These are phyloP conservation scores for Leptographium galeiforme DNA, from an alignment of 2,329 filamentous ascomycete genomes.

Conservation along the genomic window DNA sequence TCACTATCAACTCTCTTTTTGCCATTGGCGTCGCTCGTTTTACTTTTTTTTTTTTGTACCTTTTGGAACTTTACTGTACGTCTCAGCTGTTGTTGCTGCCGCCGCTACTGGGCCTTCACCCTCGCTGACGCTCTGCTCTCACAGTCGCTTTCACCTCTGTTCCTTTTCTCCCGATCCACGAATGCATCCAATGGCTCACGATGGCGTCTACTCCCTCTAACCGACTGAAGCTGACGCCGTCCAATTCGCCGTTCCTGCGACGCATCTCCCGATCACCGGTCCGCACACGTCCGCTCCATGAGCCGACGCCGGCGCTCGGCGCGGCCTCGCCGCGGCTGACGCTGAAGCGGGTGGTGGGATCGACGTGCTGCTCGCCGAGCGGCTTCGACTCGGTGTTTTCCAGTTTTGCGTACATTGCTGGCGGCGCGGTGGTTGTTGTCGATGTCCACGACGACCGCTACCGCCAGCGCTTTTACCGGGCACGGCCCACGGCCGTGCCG, in stretches of 20 bases:
- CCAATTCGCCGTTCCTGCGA: conserved; percentile 57
- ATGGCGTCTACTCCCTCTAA: conserved; percentile 48
- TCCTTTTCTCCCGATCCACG: not conserved
- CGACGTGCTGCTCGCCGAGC: conserved; percentile 71
- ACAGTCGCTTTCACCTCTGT: not conserved
- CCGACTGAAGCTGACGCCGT: conserved; percentile 58
- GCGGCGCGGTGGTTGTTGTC: conserved; percentile 84
- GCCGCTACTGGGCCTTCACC: too few relatives aligned
- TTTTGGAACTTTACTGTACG: not conserved
- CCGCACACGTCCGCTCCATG: conserved; percentile 32
- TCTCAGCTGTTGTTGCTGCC: not conserved
- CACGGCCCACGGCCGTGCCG: conserved; percentile 64
- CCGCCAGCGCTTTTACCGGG: conserved; percentile 80
- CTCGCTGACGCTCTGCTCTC: not conserved
- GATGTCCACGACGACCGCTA: conserved; percentile 56
- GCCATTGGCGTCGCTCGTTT: not conserved
- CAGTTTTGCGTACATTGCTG: conserved; percentile 81
- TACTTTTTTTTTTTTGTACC: not conserved
- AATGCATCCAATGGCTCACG: conserved; percentile 34
- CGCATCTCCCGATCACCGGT: conserved; percentile 51
- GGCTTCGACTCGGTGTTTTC: conserved; percentile 72
- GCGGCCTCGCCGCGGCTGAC: conserved; percentile 45
- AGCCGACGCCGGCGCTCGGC: conserved; percentile 14
- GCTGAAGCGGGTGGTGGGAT: conserved; percentile 77
- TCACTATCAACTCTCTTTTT: not conserved